phyloP scores from a whole-genome alignment of 805 yeast genomes.

The Candida succiphila region DNA sequence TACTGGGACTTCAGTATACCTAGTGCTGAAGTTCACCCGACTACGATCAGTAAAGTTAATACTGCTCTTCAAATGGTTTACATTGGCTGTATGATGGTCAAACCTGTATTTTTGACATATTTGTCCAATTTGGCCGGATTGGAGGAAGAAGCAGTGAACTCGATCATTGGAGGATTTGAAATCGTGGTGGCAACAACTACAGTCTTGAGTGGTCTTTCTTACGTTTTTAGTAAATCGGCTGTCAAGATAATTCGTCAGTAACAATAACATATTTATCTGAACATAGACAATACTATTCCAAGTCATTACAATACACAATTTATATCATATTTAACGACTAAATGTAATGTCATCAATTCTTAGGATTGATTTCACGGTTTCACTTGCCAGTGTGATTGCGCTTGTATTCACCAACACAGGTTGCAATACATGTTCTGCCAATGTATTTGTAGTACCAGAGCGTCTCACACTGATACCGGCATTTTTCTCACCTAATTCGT shows the following conservation, averaged over 20 bases:
- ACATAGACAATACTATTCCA: background rate
- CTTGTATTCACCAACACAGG: constrained; percentile 93
- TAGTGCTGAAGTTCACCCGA: constrained; percentile 83
- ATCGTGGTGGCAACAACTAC: constrained; percentile 64
- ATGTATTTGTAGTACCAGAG: constrained; percentile 85
- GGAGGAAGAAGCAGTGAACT: constrained; percentile 15
- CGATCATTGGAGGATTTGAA: constrained; percentile 26
- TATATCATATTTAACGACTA: constrained; percentile 41
- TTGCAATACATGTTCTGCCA: constrained; percentile 89
- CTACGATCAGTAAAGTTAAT: constrained; percentile 75
- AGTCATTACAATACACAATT: background rate
- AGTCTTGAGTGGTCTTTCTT: constrained; percentile 66
- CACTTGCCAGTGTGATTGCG: constrained; percentile 91
- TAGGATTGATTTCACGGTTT: constrained; percentile 89
- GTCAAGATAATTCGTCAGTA: constrained; percentile 37
- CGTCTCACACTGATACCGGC: constrained; percentile 97
- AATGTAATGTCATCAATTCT: constrained; percentile 97
- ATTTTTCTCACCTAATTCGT: constrained; percentile 79
- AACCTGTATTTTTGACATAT: constrained; percentile 36
- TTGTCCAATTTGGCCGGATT: constrained; percentile 18
- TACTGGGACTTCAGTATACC: constrained; percentile 75
- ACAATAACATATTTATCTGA: background rate
- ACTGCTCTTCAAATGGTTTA: constrained; percentile 91
- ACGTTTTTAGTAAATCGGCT: constrained; percentile 61
- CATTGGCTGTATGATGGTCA: constrained; percentile 52